Percentiles rank a stretch among this genome's conserved stretches.
These are phyloP conservation scores for Quercus berberidifolia DNA, from an alignment of 306 rosid species.

Conservation along the genomic window DNA sequence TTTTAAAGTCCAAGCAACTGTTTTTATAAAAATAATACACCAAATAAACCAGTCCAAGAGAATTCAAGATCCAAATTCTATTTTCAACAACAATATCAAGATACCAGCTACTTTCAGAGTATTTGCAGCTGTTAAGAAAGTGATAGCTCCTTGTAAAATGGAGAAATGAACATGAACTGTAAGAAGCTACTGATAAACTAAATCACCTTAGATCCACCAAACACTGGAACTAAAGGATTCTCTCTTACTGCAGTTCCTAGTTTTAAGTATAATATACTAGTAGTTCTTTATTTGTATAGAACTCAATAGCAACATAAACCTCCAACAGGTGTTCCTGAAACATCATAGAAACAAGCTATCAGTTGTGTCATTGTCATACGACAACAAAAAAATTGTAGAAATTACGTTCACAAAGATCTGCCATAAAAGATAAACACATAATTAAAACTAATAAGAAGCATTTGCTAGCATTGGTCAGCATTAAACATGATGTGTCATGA, in stretches of 20 bases:
- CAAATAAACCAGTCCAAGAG: not conserved
- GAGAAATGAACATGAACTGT: not conserved
- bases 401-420: not conserved
- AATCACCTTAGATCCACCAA: constrained; percentile 41
- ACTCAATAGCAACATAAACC: constrained; percentile 23
- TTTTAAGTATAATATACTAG: constrained; percentile 25
- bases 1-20: not conserved
- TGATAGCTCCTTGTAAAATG: not conserved
- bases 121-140: not conserved
- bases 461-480: not conserved
- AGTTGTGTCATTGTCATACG: not conserved
- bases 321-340: constrained; percentile 37
- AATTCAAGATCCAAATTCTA: not conserved
- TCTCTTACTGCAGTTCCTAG: constrained; percentile 20
- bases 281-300: constrained; percentile 28
- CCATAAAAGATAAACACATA: not conserved
- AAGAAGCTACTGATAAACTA: constrained; percentile 1
- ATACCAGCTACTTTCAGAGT: not conserved
- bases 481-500: not conserved
- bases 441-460: not conserved
- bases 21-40: not conserved
- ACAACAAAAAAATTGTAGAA: not conserved
- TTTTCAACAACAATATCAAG: not conserved
- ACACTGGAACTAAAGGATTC: constrained; percentile 41
- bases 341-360: constrained; percentile 3